phyloP scores from a whole-genome alignment of 108 stramenopile species.

The Nannochloropsis oceanica region DNA sequence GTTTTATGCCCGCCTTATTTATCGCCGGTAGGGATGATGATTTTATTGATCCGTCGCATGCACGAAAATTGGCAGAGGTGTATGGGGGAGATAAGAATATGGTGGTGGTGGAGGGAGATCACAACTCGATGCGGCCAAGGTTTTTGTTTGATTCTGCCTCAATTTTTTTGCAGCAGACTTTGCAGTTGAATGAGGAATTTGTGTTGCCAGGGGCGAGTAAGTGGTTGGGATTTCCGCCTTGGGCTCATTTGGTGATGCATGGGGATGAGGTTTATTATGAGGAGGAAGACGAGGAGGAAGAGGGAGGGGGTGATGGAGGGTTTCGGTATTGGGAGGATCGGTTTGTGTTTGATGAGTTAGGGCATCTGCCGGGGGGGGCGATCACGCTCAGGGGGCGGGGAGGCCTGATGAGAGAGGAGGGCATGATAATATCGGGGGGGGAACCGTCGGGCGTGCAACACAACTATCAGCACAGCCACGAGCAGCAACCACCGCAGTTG shows the following conservation, averaged over 20 bases:
- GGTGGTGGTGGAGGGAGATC: slow-evolving; percentile 88
- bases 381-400: background rate
- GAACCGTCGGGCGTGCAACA: background rate
- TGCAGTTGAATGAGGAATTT: slow-evolving; percentile 49
- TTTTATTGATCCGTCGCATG: slow-evolving; percentile 72
- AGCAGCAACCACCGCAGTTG: background rate
- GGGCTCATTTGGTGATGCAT: background rate
- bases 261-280: background rate
- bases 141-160: slow-evolving; percentile 86
- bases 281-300: slow-evolving; percentile 5
- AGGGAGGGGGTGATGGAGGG: background rate
- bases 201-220: background rate
- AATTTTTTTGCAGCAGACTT: slow-evolving; percentile 76
- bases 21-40: slow-evolving; percentile 83
- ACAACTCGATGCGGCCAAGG: slow-evolving; percentile 80
- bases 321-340: background rate
- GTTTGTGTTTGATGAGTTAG: background rate
- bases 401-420: background rate
- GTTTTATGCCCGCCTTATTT: slow-evolving; percentile 86
- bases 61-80: slow-evolving; percentile 57
- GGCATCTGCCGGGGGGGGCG: background rate
- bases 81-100: slow-evolving; percentile 95
- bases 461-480: background rate
- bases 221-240: background rate
- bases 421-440: background rate